These are phyloP conservation scores for Crithidia fasciculata DNA, from an alignment of 208 protist species.

Conservation along the genomic window DNA sequence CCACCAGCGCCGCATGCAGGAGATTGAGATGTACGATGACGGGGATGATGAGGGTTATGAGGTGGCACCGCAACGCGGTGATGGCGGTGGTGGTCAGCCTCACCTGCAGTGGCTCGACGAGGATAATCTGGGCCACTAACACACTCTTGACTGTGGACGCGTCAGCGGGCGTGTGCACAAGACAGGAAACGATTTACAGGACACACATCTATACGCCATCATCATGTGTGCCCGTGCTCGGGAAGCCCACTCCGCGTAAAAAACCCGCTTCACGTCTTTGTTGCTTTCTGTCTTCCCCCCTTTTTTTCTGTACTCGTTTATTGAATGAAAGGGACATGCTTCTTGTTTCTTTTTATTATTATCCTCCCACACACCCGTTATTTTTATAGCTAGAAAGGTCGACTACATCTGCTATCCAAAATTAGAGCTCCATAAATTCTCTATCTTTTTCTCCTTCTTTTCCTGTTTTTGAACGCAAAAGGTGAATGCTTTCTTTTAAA, in stretches of 20 bases:
- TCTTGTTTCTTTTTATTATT: neutral
- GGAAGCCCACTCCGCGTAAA: neutral
- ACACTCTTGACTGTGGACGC: too few species aligned
- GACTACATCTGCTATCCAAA: constrained; percentile 9
- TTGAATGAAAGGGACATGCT: neutral
- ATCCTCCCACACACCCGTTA: neutral
- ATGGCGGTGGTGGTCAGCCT: neutral
- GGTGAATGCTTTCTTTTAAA: too few species aligned
- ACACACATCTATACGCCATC: too few species aligned
- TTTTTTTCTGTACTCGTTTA: constrained; percentile 17
- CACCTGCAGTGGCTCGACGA: constrained; percentile 25
- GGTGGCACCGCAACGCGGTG: constrained; percentile 2
- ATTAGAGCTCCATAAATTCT: constrained; percentile 1
- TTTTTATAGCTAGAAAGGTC: constrained; percentile 13
- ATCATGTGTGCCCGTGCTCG: neutral
- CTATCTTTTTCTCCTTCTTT: constrained; percentile 23
- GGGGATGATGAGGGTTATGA: constrained; percentile 1
- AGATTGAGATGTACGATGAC: constrained; percentile 32
- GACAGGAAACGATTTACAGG: too few species aligned
- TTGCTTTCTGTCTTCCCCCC: neutral
- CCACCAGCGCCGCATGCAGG: constrained; percentile 16
- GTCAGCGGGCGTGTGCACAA: too few species aligned
- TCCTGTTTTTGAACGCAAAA: neutral
- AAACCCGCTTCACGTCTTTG: neutral
- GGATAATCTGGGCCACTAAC: neutral